A percentile compares a stretch with the other conserved stretches of the same genome.
These are phyloP conservation scores for Clavariopsis aquatica DNA, from an alignment of 495 filamentous ascomycete genomes.

Conservation along the genomic window DNA sequence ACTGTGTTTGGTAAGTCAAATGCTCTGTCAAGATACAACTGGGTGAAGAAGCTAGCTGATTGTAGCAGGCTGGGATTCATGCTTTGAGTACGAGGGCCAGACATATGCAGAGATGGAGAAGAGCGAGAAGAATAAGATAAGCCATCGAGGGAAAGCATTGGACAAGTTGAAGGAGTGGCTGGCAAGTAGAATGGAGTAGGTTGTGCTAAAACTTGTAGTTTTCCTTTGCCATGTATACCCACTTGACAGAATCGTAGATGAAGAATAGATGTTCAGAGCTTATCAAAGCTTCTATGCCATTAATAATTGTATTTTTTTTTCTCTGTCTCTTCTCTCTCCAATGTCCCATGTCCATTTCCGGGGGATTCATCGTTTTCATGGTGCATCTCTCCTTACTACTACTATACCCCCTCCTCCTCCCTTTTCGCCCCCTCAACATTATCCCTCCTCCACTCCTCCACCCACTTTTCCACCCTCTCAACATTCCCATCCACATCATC, in stretches of 20 bases:
- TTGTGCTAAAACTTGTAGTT: conserved; percentile 9
- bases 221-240: conserved; percentile 11
- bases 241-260: not conserved
- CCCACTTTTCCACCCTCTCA: conserved; percentile 78
- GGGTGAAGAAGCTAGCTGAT: conserved; percentile 11
- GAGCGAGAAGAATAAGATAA: conserved; percentile 86
- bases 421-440: conserved; percentile 24
- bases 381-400: not conserved
- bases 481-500: conserved; percentile 88
- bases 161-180: conserved; percentile 85
- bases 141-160: conserved; percentile 83
- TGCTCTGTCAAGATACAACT: too few species aligned
- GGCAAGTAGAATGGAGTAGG: conserved; percentile 40
- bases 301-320: not conserved
- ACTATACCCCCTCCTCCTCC: not conserved
- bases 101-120: conserved; percentile 99
- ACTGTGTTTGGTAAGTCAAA: conserved; percentile 72
- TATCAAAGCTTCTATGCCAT: not conserved
- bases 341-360: too few species aligned
- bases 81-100: conserved; percentile 91
- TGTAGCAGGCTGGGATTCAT: conserved; percentile 78
- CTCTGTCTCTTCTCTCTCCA: not conserved
- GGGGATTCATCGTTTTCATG: not conserved
- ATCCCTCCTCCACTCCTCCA: conserved; percentile 76
- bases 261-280: conserved; percentile 2